Percentiles rank a stretch among this genome's conserved stretches.
Conservation (phyloP, 371 early-diverging fungal genomes). For the Mortierella sp. region DNA sequence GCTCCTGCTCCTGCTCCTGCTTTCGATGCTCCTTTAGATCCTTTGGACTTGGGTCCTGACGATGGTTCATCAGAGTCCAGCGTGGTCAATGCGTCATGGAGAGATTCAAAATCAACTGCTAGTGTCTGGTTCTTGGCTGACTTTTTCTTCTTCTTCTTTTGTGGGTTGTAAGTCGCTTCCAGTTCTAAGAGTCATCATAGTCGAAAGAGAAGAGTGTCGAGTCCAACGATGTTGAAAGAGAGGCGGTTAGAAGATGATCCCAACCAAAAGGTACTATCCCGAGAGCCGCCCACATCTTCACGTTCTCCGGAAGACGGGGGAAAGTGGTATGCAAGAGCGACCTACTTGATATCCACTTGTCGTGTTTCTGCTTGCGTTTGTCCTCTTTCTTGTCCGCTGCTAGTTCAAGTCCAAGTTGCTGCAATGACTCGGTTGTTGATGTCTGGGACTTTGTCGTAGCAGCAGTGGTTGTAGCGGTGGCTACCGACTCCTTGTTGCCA, state of each 20-base stretch:
- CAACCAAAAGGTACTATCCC: too few species aligned
- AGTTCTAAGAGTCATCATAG: constrained; percentile 52
- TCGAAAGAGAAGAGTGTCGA: not conserved
- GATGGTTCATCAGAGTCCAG: constrained; percentile 55
- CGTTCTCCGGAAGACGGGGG: too few species aligned
- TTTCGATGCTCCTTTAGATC: constrained; percentile 13
- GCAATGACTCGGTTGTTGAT: constrained; percentile 17
- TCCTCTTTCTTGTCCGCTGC: constrained; percentile 55
- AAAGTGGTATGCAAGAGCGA: too few species aligned
- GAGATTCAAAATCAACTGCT: constrained; percentile 56
- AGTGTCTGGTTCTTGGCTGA: constrained; percentile 50
- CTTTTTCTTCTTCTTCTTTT: constrained; percentile 58
- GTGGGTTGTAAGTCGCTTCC: constrained; percentile 60
- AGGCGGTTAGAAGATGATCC: too few species aligned
- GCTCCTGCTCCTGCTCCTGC: constrained; percentile 15
- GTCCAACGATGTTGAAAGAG: not conserved
- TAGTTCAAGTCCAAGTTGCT: constrained; percentile 33
- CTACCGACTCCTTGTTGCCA: constrained; percentile 21
- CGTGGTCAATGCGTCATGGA: constrained; percentile 46
- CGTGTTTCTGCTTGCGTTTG: constrained; percentile 66
- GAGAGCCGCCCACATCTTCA: too few species aligned
- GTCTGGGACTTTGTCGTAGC: constrained; percentile 3
- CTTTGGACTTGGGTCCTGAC: too few species aligned
- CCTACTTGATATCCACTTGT: constrained; percentile 69
- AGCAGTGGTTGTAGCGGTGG: constrained; percentile 3